A percentile compares a stretch with the other conserved stretches of the same genome.
Conservation (phyloP, 164 flowering plant species). For the Warburgia ugandensis region DNA sequence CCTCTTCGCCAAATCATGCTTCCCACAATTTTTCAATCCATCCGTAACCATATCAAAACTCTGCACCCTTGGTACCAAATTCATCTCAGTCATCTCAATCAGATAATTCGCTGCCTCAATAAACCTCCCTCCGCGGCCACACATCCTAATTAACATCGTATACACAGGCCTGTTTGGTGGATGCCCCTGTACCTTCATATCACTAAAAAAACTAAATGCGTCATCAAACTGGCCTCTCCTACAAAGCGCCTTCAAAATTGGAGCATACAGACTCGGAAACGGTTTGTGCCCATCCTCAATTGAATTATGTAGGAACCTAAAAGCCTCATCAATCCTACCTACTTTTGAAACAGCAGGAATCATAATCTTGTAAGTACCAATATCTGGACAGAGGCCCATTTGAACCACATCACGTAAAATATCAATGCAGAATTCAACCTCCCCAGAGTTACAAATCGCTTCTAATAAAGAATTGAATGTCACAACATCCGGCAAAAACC, state of each 20-base stretch:
- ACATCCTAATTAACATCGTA: constrained; percentile 88
- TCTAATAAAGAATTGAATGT: constrained; percentile 70
- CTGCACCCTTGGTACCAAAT: constrained; percentile 53
- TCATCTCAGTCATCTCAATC: constrained; percentile 80
- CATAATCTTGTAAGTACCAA: constrained; percentile 63
- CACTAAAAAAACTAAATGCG: constrained; percentile 81
- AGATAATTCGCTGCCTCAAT: constrained; percentile 87
- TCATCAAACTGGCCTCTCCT: constrained; percentile 80
- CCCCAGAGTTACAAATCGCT: constrained; percentile 55
- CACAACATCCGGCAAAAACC: constrained; percentile 59
- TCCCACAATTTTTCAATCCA: constrained; percentile 90
- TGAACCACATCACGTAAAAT: constrained; percentile 46
- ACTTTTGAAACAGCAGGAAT: constrained; percentile 62
- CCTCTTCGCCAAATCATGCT: constrained; percentile 78
- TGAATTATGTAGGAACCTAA: constrained; percentile 49
- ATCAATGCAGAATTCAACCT: constrained; percentile 61
- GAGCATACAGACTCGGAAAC: constrained; percentile 87
- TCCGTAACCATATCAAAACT: constrained; percentile 90
- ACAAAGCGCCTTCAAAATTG: constrained; percentile 65
- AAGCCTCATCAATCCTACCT: constrained; percentile 71
- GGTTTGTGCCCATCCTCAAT: constrained; percentile 80
- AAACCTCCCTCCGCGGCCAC: constrained; percentile 70
- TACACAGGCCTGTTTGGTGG: constrained; percentile 88
- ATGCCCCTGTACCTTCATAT: constrained; percentile 84
- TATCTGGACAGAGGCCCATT: constrained; percentile 60